Evolutionary conservation across 257 asterid species (phyloP).

Genomic region (Scutellaria minor): DNA sequence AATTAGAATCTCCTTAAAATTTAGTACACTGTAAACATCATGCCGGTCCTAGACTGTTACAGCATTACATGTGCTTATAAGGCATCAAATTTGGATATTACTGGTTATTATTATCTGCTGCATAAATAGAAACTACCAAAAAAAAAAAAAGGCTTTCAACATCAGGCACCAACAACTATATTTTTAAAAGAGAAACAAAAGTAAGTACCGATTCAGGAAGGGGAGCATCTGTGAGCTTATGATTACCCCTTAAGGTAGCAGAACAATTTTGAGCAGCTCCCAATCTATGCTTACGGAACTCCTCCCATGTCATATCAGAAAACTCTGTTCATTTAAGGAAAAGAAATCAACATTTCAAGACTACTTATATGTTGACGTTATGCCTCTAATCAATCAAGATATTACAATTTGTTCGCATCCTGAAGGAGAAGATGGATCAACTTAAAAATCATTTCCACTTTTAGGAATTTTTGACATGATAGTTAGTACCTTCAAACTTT

Average conservation of each 20-base stretch:
- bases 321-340: constrained; percentile 55
- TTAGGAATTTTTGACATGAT: neutral
- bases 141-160: neutral
- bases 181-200: constrained; percentile 1
- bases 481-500: neutral
- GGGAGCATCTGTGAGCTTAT: constrained; percentile 58
- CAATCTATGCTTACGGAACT: constrained; percentile 68
- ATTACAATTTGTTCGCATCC: constrained; percentile 7
- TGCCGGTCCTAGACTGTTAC: neutral
- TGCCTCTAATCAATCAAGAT: constrained; percentile 2
- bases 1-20: constrained; percentile 1
- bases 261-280: constrained; percentile 99
- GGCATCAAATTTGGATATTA: neutral
- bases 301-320: constrained; percentile 95
- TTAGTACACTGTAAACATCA: neutral
- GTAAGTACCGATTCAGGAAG: constrained; percentile 72
- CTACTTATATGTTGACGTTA: neutral
- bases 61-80: neutral
- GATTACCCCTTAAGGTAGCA: constrained; percentile 83
- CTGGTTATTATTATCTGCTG: neutral
- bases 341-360: neutral
- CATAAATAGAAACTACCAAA: constrained; percentile 4
- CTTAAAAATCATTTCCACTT: neutral
- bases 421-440: neutral
- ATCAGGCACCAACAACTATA: constrained; percentile 26